Evolutionary conservation across 208 protist species (phyloP).

Genomic region (Strigomonas culicis): DNA sequence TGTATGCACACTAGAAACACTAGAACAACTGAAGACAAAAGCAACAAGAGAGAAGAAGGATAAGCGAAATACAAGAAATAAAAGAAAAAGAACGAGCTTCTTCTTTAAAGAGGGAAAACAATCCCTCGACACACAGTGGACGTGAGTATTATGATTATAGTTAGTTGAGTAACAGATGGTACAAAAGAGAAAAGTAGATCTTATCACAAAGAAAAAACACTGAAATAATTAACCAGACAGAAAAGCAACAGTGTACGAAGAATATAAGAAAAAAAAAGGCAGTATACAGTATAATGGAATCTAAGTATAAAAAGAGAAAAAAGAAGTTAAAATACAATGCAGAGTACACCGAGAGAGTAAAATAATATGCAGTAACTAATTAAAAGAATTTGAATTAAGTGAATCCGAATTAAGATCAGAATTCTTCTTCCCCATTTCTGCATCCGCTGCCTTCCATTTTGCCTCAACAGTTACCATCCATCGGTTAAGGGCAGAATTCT

Average conservation of each 20-base stretch:
- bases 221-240: neutral
- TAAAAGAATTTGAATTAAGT: conserved; percentile 1
- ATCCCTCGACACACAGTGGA: neutral
- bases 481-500: conserved; percentile 31
- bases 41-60: conserved; percentile 8
- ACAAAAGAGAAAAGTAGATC: neutral
- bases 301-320: neutral
- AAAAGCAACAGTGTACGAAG: conserved; percentile 9
- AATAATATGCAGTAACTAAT: conserved; percentile 3
- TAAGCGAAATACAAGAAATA: neutral
- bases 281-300: neutral
- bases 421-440: neutral
- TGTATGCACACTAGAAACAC: neutral
- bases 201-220: neutral
- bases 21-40: conserved; percentile 11
- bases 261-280: conserved; percentile 7
- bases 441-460: conserved; percentile 12
- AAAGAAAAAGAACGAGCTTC: conserved; percentile 4
- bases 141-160: conserved; percentile 6
- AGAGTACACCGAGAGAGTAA: too few relatives aligned
- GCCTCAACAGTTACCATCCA: conserved; percentile 48
- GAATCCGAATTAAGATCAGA: neutral
- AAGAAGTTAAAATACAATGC: neutral
- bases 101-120: neutral
- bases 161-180: neutral